Evolutionary conservation across 2,329 filamentous ascomycete genomes (phyloP), one percentile per base, ranked within the genome.

Genomic region (Fusarium nelsonii): DNA sequence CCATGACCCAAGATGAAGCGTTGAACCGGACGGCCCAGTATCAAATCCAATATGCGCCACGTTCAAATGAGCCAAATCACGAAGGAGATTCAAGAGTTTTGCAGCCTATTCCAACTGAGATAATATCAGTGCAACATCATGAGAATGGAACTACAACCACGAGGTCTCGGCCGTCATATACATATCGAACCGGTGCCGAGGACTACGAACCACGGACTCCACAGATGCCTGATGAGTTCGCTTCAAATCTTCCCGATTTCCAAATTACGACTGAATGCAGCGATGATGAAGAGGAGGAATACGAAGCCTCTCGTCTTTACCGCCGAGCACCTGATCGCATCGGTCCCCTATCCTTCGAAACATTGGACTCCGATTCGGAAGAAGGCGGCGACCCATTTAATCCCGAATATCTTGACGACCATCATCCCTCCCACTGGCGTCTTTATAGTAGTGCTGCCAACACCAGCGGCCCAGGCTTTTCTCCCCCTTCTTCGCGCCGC

Each of bases 1-100:
- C 92, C 45, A 97, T 97, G 94, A 87, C 89, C 40, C 87, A 90
- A 37, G 90, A 97, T 70, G 90, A 96, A 63, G 82, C 96, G 2
- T 81, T 96, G 43, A 87, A 84, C 20, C 86, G 90, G 60, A 96
- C 93, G 12, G 87, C 91, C 8, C 86, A 89, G 63, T 95, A 95
- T 76, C 88, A 92, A 70, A 90, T 95, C 28, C 88, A 91, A 71
- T 93, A 91, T 73, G 78, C 82, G 23, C 70, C 72, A 11, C 63
- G 61, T 14, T 39, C 63, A n/a, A 69, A 63, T 20, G 68, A 74
- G 20, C 50, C 63, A 46, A 63, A 58, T 14, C 30, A 56, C 40
- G 66, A 74, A 8, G 66, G 76, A 11, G 70, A 69, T 34, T 63
- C 55, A 11, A 56, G 58, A 49, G 63, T 54, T 33, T 58, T 55